phyloP scores from a whole-genome alignment of 169 alveolate genomes.

The Plasmodium vinckei region DNA sequence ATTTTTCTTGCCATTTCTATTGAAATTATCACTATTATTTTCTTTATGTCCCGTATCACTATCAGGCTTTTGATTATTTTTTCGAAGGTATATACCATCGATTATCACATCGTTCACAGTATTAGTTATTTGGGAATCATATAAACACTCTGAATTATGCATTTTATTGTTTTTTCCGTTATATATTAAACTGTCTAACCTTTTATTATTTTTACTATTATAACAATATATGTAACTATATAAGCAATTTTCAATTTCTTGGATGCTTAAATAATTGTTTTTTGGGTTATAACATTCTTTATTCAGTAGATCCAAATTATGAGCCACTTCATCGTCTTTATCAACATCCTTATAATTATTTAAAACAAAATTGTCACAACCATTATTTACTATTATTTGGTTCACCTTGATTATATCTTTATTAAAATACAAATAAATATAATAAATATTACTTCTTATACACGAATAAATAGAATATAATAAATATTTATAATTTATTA shows the following conservation, averaged over 20 bases:
- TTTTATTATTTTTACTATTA: conserved; percentile 14
- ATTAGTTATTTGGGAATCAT: too few species aligned
- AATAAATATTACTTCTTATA: conserved; percentile 44
- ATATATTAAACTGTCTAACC: conserved; percentile 8
- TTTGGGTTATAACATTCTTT: neutral
- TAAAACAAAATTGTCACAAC: conserved; percentile 7
- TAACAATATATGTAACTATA: conserved; percentile 36
- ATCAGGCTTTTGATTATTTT: neutral
- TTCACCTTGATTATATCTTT: conserved; percentile 15
- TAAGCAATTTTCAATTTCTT: conserved; percentile 15
- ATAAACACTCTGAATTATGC: too few species aligned
- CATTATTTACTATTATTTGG: too few species aligned
- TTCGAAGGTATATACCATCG: neutral
- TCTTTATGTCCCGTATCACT: neutral
- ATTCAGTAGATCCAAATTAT: neutral
- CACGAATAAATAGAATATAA: conserved; percentile 36
- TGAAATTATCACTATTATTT: neutral
- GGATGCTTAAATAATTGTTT: neutral
- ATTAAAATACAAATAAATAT: conserved; percentile 66
- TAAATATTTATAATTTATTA: conserved; percentile 53
- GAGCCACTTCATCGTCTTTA: neutral
- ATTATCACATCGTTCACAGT: too few species aligned
- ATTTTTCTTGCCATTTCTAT: neutral
- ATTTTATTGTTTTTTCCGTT: neutral
- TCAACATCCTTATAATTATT: conserved; percentile 13